Base-by-base conservation (phyloP, 257 asterid genomes). In the Penstemon barbatus region DNA sequence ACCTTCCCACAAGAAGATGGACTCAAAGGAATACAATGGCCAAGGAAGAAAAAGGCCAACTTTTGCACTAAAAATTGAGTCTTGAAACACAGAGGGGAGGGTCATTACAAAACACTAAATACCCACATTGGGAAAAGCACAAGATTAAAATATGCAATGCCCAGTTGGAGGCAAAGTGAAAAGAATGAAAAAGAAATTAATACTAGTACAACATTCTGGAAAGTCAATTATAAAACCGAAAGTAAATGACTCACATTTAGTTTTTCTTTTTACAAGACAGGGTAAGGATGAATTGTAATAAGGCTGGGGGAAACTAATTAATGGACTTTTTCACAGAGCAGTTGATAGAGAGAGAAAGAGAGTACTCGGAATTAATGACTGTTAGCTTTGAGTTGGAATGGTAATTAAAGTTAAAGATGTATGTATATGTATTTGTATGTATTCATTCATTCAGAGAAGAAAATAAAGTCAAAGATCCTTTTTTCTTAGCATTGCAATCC, bases 271-370 rank as follows among this genome's bases (percentile, higher is more conserved):
- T 68, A 65, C 83, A 86, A 82, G 87, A 49, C 6, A 8, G n/a
- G 54, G 86, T 53, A 77, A 81, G 66, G 74, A 75, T 82, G 65
- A 72, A 68, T 85, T 77, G 87, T 69, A 78, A 79, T 76, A 64
- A 77, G 80, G 88, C 85, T 82, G 90, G 80, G 33, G 33, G 33
- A 25, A 84, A 78, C 69, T 62, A 71, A 80, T 76, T 69, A 61
- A 73, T 50, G 11, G 61, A 65, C 68, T 59, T 51, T 66, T 63
- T 66, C 19, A 52, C 36, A 40, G 18, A 57, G 64, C n/a, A 13
- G 51, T 73, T 61, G 50, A n/a, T 4, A 60, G 52, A 13, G 10
- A 42, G 41, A 39, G 52, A 42, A 33, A 8, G 44, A 18, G 18
- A n/a, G 71, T 15, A 15, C 18, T 15, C 18, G 18, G 18, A 15